Conservation (phyloP, 345 rosid genomes). For the Syzygium jambos region DNA sequence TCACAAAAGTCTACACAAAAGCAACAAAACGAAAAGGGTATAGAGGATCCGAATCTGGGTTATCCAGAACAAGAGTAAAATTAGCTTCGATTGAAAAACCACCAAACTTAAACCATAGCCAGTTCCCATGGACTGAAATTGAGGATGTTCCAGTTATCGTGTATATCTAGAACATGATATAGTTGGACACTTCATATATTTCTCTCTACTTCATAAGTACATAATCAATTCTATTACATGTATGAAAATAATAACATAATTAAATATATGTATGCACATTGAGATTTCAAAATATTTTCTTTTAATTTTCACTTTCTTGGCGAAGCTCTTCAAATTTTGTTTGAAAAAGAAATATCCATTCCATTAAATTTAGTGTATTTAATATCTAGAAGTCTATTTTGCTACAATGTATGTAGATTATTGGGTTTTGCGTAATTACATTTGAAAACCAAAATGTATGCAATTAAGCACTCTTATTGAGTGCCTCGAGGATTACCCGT, state of each 20-base stretch:
- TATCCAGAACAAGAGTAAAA: no score
- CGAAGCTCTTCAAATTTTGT: not conserved
- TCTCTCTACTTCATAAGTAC: not conserved
- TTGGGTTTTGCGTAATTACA: not conserved
- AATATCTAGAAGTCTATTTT: not conserved
- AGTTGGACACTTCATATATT: not conserved
- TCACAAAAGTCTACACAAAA: no score
- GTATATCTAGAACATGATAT: not conserved
- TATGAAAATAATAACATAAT: not conserved
- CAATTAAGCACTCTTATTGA: not conserved
- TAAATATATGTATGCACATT: not conserved
- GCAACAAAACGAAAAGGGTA: no score
- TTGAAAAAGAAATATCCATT: not conserved
- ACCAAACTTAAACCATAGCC: no score
- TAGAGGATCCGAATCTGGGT: no score
- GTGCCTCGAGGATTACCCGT: not conserved
- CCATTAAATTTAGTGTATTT: not conserved
- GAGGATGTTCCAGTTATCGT: not conserved
- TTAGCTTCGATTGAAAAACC: no score
- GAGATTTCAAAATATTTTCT: not conserved
- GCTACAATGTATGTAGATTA: not conserved
- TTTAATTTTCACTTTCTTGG: not conserved
- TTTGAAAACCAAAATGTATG: not conserved
- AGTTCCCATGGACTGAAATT: no score
- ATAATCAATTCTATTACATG: not conserved